phyloP scores from a whole-genome alignment of 2,329 filamentous ascomycete species.

The Davidsoniella virescens region DNA sequence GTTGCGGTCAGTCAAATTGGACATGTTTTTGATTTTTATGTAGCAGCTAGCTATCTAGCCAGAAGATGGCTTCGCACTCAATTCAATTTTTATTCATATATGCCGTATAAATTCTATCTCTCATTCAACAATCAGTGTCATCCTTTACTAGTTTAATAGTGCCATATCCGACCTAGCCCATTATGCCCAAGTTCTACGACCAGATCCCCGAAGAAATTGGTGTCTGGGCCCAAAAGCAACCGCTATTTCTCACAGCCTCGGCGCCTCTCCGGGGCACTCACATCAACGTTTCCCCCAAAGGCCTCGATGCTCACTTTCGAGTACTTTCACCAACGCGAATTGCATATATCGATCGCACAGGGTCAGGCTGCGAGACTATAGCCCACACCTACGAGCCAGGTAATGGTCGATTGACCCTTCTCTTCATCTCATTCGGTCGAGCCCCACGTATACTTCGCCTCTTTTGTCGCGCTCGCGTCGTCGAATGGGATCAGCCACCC shows the following conservation, averaged over 20 bases:
- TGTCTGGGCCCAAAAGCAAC: constrained; percentile 49
- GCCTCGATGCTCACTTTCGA: constrained; percentile 46
- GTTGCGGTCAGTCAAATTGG: too few species aligned
- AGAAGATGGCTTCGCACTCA: too few species aligned
- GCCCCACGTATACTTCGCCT: constrained; percentile 46
- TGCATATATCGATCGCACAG: constrained; percentile 59
- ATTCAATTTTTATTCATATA: background rate
- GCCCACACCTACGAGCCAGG: constrained; percentile 49
- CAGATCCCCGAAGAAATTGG: constrained; percentile 38
- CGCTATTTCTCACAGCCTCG: constrained; percentile 61
- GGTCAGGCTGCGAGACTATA: constrained; percentile 62
- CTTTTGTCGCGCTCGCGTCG: constrained; percentile 41
- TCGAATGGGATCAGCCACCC: constrained; percentile 40
- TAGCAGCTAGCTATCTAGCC: too few species aligned
- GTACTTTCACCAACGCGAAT: constrained; percentile 43
- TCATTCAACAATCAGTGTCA: background rate
- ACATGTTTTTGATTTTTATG: too few species aligned
- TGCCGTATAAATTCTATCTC: background rate
- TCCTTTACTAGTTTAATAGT: background rate
- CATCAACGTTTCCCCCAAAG: constrained; percentile 65
- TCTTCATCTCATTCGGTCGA: constrained; percentile 52
- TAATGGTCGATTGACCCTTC: constrained; percentile 57
- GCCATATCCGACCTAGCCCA: constrained; percentile 5
- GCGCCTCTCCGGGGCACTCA: constrained; percentile 52
- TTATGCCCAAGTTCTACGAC: constrained; percentile 42